A percentile compares a stretch with the other conserved stretches of the same genome.
phyloP scores from a whole-genome alignment of 2,329 filamentous ascomycete species.

The Aureobasidium sp. region DNA sequence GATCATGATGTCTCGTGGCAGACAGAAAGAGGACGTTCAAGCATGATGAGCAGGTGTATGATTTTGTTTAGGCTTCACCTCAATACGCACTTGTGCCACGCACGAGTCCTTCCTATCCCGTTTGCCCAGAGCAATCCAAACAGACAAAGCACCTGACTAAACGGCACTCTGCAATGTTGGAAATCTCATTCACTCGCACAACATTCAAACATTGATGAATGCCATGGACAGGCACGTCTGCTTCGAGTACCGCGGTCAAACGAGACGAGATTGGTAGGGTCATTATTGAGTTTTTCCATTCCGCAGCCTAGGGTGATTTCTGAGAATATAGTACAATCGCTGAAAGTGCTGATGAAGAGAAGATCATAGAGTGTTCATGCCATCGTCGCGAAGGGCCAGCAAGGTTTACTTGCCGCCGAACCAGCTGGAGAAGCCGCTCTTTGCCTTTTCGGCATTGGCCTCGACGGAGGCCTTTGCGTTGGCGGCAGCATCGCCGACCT shows the following conservation, averaged over 20 bases:
- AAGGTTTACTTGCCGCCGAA: conserved; percentile 47
- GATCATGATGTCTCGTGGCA: too few species aligned
- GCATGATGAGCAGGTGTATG: too few species aligned
- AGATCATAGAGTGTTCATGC: conserved; percentile 1
- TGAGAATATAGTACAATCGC: conserved; percentile 8
- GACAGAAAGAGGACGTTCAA: too few species aligned
- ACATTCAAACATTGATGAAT: too few species aligned
- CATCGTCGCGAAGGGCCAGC: background rate
- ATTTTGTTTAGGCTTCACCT: too few species aligned
- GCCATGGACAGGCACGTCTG: background rate
- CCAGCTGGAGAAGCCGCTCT: conserved; percentile 78
- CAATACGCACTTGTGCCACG: too few species aligned
- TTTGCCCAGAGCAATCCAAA: too few species aligned
- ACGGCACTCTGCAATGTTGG: too few species aligned
- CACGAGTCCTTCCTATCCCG: too few species aligned
- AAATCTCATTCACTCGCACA: too few species aligned
- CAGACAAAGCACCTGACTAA: too few species aligned
- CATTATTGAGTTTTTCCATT: background rate
- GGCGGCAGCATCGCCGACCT: conserved; percentile 46
- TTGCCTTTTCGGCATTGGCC: conserved; percentile 70
- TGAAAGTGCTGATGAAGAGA: conserved; percentile 13
- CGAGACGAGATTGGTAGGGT: background rate
- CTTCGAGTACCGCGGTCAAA: background rate
- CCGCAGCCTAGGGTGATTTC: background rate
- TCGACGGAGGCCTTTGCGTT: conserved; percentile 29